Evolutionary conservation across 2,329 filamentous ascomycete genomes (phyloP), one percentile per base, ranked within the genome.

Genomic region (Aspergillus puulaauensis): DNA sequence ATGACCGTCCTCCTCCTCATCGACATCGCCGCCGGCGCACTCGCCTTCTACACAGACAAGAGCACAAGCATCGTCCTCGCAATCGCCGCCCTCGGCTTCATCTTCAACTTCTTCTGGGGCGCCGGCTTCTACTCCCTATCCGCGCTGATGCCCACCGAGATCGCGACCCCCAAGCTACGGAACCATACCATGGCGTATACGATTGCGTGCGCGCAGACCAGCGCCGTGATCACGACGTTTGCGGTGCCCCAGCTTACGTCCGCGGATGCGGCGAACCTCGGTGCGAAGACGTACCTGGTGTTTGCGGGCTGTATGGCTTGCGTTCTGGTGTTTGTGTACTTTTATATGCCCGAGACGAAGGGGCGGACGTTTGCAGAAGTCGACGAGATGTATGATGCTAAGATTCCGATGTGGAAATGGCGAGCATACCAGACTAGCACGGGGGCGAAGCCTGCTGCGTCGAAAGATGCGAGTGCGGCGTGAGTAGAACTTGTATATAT

Each of bases 21-120:
- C 44, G 70, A 76, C 56, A 61, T 66, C 6, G 58, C 65, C 5
- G 73, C 73, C 3, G 73, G 73, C 11, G 61, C 65, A 3, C 63
- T 76, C n/a, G 74, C 74, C 14, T 68, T 73, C 55, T 49, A 65
- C 33, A 64, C 55, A 27, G 35, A 43, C 8, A 31, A 11, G 9
- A 31, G 66, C 69, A 43, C 64, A 62, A 15, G 59, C 65, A 6
- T 61, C 12, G 64, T 58, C 14, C 60, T 70, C 35, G 67, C 63
- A 3, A 69, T 75, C 11, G 72, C 73, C 6, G 68, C 64, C 1
- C 56, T 75, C 6, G 68, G 66, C 4, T 72, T 75, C 47, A 62
- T 74, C 19, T 75, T 76, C 61, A 72, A 70, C 40, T 75, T 75
- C 64, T 73, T 75, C 59, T 74, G 72, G 66, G 68, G 70, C 11